Base-by-base conservation (phyloP, 2,329 filamentous ascomycete species). In the Pseudogymnoascus sp. region DNA sequence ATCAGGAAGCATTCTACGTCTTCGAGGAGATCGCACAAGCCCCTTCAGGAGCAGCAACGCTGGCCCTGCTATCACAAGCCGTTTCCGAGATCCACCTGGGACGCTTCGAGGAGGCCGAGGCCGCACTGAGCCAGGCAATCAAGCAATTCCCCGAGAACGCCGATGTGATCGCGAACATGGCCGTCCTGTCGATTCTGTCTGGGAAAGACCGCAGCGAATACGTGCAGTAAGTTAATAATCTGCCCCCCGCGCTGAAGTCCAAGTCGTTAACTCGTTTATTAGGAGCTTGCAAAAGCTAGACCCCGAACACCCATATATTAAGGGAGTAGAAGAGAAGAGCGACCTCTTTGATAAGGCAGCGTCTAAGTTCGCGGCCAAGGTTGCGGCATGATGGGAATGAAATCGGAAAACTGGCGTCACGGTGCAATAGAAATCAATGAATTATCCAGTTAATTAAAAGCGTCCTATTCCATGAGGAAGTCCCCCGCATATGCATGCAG, bases 1-100 rank as follows among this genome's bases (percentile, higher is more conserved):
- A 97, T 77, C 95, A 97, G 73, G 90, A 95, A 73, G 88, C 93
- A 16, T 97, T 96, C 77, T 97, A 99, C 80, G 93, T 97, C 65
- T 97, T 91, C 72, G 93, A 97, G 77, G 95, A 99, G 77, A 85
- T 97, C 59, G 93, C 95, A 3, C 91, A 96, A 73, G 88, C 90
- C 28, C 88, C 92, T 2, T 87, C 90, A 34, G 92, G 90, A 16
- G 87, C 91, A 59, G 90, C 90, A 14, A 82, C 88, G 61, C 82
- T 87, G 68, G 89, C 86, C 16, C 84, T 97, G 63, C 86, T 96
- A 65, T 88, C 91, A 18, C 95, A 97, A 78, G 93, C 93, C 25
- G 86, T 97, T 25, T 89, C 91, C 23, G 93, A 99, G 76, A 79
- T 97, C 62, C 95, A 97, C 73, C 86, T 97, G 28, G 93, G 92